These are phyloP conservation scores for Pseudopithomyces chartarum DNA, from an alignment of 2,329 filamentous ascomycete genomes.

Conservation along the genomic window DNA sequence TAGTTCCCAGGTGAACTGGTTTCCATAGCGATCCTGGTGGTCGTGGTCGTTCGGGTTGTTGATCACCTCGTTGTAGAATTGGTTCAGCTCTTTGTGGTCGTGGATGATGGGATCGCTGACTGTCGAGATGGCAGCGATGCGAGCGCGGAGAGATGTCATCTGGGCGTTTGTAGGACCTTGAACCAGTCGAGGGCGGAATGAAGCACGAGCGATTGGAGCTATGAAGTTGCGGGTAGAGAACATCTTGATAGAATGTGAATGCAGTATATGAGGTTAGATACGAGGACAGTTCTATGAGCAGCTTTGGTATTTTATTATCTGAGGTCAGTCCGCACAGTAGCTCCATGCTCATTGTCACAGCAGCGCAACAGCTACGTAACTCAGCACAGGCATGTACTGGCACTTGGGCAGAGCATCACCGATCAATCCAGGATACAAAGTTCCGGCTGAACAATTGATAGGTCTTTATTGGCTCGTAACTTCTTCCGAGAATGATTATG, in stretches of 20 bases:
- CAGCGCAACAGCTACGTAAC: neutral
- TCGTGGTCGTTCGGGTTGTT: constrained; percentile 47
- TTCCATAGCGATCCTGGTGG: constrained; percentile 52
- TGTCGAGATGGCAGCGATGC: constrained; percentile 11
- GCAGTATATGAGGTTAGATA: no score
- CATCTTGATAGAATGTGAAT: neutral
- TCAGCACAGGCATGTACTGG: constrained; percentile 2
- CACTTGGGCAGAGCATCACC: no score
- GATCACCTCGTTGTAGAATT: constrained; percentile 52
- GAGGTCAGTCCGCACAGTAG: no score
- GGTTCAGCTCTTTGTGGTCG: constrained; percentile 50
- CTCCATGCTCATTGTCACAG: neutral
- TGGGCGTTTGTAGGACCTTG: neutral
- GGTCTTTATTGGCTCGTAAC: no score
- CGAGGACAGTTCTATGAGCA: no score
- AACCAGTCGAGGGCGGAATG: neutral
- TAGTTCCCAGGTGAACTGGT: constrained; percentile 60
- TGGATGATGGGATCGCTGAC: constrained; percentile 46
- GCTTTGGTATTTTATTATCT: no score
- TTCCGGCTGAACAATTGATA: no score
- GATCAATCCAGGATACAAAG: neutral
- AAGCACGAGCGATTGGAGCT: constrained; percentile 10
- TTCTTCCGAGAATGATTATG: no score
- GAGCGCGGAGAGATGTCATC: constrained; percentile 1
- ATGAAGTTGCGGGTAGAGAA: neutral